Evolutionary conservation across 1,284 basidiomycete genomes (phyloP).

Genomic region (Pseudomicrostroma phylloplanum): DNA sequence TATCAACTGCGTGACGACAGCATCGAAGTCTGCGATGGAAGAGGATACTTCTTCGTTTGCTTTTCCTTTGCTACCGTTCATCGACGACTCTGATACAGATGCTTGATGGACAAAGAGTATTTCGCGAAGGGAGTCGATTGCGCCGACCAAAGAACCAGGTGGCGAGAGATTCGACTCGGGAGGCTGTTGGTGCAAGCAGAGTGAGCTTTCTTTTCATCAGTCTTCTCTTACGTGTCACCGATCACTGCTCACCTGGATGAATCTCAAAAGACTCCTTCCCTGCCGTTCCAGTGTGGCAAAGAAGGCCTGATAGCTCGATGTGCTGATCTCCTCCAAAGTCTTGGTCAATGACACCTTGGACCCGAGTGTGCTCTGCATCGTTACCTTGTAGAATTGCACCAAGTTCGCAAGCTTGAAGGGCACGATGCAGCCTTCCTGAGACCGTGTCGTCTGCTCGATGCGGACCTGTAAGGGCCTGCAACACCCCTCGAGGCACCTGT

Average conservation of each 20-base stretch:
- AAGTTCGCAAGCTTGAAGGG: constrained; percentile 86
- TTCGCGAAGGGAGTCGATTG: no score
- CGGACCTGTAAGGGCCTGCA: constrained; percentile 64
- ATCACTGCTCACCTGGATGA: constrained; percentile 15
- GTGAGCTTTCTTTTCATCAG: no score
- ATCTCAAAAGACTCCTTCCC: constrained; percentile 24
- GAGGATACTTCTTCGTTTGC: neutral
- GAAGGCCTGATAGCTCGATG: constrained; percentile 27
- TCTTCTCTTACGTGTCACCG: no score
- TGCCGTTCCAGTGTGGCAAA: constrained; percentile 32
- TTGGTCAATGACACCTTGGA: constrained; percentile 67
- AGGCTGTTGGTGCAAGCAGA: no score
- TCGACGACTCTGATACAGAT: no score
- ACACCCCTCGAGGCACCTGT: constrained; percentile 73
- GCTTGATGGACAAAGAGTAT: no score
- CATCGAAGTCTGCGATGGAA: constrained; percentile 24
- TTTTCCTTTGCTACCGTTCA: no score
- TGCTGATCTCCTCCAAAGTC: constrained; percentile 64
- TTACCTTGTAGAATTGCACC: constrained; percentile 86
- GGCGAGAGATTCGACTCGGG: no score
- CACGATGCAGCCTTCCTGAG: constrained; percentile 84
- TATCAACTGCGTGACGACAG: constrained; percentile 21
- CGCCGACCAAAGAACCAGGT: no score
- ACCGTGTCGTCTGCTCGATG: constrained; percentile 82
- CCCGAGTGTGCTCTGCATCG: constrained; percentile 87